These are phyloP conservation scores for Aspergillus transmontanensis DNA, from an alignment of 2,329 filamentous ascomycete species.

Conservation along the genomic window DNA sequence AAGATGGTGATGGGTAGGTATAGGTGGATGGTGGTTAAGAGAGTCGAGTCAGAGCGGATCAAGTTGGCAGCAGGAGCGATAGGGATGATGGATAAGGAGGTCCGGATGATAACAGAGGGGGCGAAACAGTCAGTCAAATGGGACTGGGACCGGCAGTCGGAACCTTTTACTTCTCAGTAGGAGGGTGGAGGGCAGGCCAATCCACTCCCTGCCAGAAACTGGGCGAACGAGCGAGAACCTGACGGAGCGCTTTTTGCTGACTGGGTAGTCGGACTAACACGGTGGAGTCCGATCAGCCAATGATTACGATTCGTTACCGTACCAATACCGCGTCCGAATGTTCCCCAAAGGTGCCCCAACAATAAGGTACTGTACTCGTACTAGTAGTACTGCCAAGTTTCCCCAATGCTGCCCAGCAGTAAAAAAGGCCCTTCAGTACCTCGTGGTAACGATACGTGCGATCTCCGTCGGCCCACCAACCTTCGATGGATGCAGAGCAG, in stretches of 20 bases:
- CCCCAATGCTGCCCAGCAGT: not conserved
- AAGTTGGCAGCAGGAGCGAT: constrained; percentile 15
- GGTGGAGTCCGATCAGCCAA: constrained; percentile 9
- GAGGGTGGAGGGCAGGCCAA: constrained; percentile 9
- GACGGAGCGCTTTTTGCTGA: constrained; percentile 12
- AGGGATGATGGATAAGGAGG: constrained; percentile 21
- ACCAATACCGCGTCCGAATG: constrained; percentile 10
- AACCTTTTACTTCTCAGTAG: constrained; percentile 17
- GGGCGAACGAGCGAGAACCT: constrained; percentile 27
- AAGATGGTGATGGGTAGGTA: constrained; percentile 20
- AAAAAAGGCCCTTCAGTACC: constrained; percentile 14
- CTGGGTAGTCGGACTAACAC: constrained; percentile 12
- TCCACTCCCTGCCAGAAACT: constrained; percentile 18
- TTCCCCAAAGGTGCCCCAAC: not conserved
- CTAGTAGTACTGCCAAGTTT: not conserved
- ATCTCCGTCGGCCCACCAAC: constrained; percentile 18
- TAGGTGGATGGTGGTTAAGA: constrained; percentile 14
- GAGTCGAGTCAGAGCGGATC: constrained; percentile 17
- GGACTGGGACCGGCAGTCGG: constrained; percentile 20
- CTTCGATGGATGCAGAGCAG: constrained; percentile 15
- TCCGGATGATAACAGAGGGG: constrained; percentile 15
- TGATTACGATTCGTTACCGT: constrained; percentile 19
- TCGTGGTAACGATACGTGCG: constrained; percentile 26
- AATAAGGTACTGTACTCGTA: not conserved
- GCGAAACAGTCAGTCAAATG: constrained; percentile 17